Base-by-base conservation (phyloP, 1,284 basidiomycete genomes). In the Cutaneotrichosporon sp. region DNA sequence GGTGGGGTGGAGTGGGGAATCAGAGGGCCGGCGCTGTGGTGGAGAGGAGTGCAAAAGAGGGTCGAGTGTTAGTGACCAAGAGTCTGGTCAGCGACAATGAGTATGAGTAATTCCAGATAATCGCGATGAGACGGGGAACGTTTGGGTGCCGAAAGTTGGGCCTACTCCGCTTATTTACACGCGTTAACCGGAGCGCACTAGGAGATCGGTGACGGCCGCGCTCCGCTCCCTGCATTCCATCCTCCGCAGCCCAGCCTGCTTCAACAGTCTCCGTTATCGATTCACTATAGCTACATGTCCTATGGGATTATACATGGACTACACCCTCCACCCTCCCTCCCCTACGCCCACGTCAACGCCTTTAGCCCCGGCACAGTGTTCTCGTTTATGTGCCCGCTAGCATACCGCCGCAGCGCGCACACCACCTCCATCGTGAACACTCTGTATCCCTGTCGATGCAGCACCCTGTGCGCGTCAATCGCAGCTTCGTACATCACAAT, bases 381-480 rank as follows among this genome's bases (percentile, higher is more conserved):
- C 0, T 70, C 51, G 21, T 62, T 71, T 36, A 78, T 61, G 31
- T 51, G 70, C 7, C 67, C 69, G 8, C 76, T 74, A 11, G 71
- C 68, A 2, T 65, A 50, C 2, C 65, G 63, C 18, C 51, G 22
- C 10, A 78, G 60, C 42, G 63, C 61, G 26, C 38, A 36, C 36
- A 75, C 56, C 31, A 66, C 69, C 58, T 66, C 66, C 60, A 57
- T 26, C 4, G 67, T 63, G 50, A 77, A 76, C 51, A 67, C 68
- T 47, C 65, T 70, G 58, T 77, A 78, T 53, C 68, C 67, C 63
- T 72, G 60, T 55, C 74, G 69, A 32, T 70, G 73, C 18, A 78
- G 64, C n/a, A 73, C 69, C 49, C 67, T 63, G 6, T 53, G 51
- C 10, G 53, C 51, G 36, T 70, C 61, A 57, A 76, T 76, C n/a